These are phyloP conservation scores for Lecanicillium sp. DNA, from an alignment of 2,329 filamentous ascomycete species.

Conservation along the genomic window DNA sequence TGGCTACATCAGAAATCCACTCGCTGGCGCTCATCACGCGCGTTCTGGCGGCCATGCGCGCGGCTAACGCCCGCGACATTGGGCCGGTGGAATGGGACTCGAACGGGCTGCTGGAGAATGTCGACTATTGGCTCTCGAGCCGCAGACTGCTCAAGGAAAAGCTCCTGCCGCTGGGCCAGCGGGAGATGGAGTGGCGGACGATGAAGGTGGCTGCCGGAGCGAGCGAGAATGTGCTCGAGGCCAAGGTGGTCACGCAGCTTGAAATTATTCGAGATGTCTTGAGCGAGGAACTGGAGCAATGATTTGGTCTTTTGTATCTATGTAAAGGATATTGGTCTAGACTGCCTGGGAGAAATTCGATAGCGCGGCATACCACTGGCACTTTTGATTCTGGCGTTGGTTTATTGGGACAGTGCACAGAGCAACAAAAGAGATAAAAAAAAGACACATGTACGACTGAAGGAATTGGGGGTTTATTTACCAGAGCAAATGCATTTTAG, in stretches of 20 bases:
- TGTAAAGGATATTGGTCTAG: constrained; percentile 15
- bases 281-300: constrained; percentile 42
- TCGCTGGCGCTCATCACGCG: constrained; percentile 69
- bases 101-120: constrained; percentile 66
- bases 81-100: constrained; percentile 71
- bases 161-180: constrained; percentile 65
- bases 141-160: constrained; percentile 64
- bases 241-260: constrained; percentile 67
- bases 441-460: neutral
- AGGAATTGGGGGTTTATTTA: neutral
- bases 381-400: constrained; percentile 13
- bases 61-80: constrained; percentile 64
- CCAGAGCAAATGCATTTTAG: too few relatives aligned
- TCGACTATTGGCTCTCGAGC: constrained; percentile 73
- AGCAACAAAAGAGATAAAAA: constrained; percentile 1
- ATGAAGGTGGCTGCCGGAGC: constrained; percentile 33
- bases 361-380: neutral
- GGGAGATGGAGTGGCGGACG: constrained; percentile 60
- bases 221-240: constrained; percentile 63
- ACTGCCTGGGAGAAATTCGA: too few relatives aligned
- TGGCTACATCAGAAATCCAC: constrained; percentile 70
- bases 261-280: constrained; percentile 53
- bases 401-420: neutral
- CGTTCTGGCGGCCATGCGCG: constrained; percentile 62
- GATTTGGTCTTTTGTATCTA: constrained; percentile 17